Evolutionary conservation across 345 rosid species (phyloP), one percentile per base, ranked within the genome.

Genomic region (Balakata baccata): DNA sequence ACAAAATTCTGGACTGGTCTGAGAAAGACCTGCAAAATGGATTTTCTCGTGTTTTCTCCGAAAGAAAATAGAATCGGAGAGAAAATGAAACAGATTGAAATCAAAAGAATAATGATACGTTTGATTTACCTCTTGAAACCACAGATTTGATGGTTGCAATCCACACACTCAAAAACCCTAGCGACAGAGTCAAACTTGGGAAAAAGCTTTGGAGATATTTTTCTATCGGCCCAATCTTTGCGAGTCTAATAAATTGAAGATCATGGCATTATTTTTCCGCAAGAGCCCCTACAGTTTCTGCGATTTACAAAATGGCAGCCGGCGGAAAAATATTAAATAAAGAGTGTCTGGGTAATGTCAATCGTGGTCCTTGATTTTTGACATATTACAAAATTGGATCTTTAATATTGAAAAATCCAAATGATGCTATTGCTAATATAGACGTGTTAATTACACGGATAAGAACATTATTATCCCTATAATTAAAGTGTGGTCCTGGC

Each of bases 101-200:
- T 29, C 11, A 37, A 34, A 10, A 13, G 16, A 7, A 6, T 64
- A 11, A 43, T 16, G 7, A 5, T 0, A 23, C 6, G 16, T 20
- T 29, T 2, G 0, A 20, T 38, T 37, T 63, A 72, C 75, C 75
- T 38, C 22, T 20, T 18, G 20, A 7, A 49, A 56, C 25, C 14
- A 22, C 6, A n/a, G 20, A 58, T 58, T 22, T 46, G 38, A 58
- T 0, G 65, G 17, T 38, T 14, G 45, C 47, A 41, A 29, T 14
- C 13, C 41, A 34, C 23, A 11, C 39, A 50, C 59, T 67, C 11
- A 10, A 20, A 70, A 70, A 70, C 73, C 64, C 73, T 70, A 70
- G 47, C 18, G 7, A 53, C 20, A 2, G 12, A 23, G 41, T 50
- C 71, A 67, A 50, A 18, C 3, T 2, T 17, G 11, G 6, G 34